Evolutionary conservation across 441 rosid species (phyloP).

Genomic region (Manihot esculenta): DNA sequence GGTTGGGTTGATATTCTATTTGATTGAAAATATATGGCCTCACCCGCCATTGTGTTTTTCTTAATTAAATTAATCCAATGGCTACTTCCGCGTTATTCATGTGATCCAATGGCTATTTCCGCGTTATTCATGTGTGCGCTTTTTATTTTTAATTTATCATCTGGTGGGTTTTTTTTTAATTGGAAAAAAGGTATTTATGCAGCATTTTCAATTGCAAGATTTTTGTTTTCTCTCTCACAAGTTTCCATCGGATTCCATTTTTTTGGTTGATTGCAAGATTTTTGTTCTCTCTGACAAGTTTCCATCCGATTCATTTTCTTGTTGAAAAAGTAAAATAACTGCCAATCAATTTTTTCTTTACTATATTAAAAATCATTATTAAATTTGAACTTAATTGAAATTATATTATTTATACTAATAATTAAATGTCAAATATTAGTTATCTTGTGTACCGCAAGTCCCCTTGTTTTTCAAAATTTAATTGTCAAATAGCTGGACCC

Average conservation of each 20-base stretch:
- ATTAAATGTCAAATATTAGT: no score
- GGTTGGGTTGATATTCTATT: no score
- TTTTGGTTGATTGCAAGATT: background rate
- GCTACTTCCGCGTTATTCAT: constrained; percentile 5
- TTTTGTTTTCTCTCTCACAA: background rate
- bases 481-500: background rate
- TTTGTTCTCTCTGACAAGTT: background rate
- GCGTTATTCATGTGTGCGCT: background rate
- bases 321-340: no score
- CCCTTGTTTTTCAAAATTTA: background rate
- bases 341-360: no score
- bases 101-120: background rate
- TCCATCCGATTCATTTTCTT: no score
- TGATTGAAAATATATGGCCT: no score
- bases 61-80: background rate
- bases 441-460: no score
- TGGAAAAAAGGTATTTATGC: background rate
- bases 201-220: background rate
- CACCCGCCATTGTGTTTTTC: no score
- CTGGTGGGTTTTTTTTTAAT: background rate
- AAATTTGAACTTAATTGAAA: no score
- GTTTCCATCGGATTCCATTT: no score
- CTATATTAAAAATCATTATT: no score
- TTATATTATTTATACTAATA: no score
- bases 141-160: background rate